Evolutionary conservation across 225 moss, liverwort and hornwort species (phyloP), one percentile per base, ranked within the genome.

Genomic region (Pseudisothecium myosuroides): DNA sequence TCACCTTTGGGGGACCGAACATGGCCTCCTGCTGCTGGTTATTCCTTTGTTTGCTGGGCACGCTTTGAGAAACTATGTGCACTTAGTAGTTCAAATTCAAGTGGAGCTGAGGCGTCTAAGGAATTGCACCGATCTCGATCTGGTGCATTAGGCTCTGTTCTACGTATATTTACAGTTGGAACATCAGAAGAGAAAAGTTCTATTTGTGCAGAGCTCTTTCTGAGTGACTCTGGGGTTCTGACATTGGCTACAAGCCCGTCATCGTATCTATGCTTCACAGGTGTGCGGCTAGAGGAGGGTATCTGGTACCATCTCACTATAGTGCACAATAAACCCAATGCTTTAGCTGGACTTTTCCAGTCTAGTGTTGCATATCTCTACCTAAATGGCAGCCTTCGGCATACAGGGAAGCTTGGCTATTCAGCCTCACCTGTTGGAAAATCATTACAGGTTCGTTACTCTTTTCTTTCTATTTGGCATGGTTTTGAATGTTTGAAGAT

Each of bases 1-100:
- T 92, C 96, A 65, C 95, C 96, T 43, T 90, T 98, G 89, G 98
- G 98, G 77, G 98, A 98, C 88, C 92, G 98, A 89, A 88, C 93
- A 76, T 98, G 98, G 98, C 98, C 98, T 87, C 97, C 98, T 82
- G 92, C 95, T 88, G 95, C 96, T 82, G 98, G 98, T 63, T 98
- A 98, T 88, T 96, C 98, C 41, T 98, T 97, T 87, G 95, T 94
- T 63, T 97, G 98, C 90, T 98, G 98, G 98, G 92, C 95, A 59
- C 94, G 96, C 75, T 98, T 95, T 92, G 91, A 93, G 91, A 94
- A 91, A 89, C 85, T 93, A 87, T 89, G 83, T 64, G 82, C 92
- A 24, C 88, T 85, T 62, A 87, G 60, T 87, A 88, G 61, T 66
- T 76, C 77, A 37, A 89, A 56, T 71, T 89, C 90, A 74, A 88